phyloP scores from a whole-genome alignment of 805 yeast genomes.

The Starmerella powellii region DNA sequence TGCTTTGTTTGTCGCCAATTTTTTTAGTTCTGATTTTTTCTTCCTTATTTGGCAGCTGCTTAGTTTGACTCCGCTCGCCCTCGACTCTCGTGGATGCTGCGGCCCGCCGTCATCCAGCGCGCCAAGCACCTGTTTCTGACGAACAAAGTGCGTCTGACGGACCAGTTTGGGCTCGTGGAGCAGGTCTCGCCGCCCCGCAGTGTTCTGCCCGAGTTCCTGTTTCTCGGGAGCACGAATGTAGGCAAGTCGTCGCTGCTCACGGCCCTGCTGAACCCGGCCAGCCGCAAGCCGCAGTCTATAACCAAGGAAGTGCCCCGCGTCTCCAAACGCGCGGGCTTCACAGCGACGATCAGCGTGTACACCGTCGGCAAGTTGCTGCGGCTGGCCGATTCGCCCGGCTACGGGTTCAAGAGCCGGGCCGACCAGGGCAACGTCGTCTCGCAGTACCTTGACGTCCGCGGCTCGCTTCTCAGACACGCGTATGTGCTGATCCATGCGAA shows the following conservation, averaged over 20 bases:
- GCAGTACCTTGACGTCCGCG: conserved; percentile 42
- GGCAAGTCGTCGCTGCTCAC: conserved; percentile 76
- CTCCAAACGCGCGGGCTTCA: conserved; percentile 40
- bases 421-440: conserved; percentile 60
- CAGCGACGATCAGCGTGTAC: conserved; percentile 56
- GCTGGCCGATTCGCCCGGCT: conserved; percentile 81
- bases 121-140: conserved; percentile 24
- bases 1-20: no score
- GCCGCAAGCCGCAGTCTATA: no score
- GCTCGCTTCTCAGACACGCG: conserved; percentile 45
- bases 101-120: no score
- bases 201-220: conserved; percentile 55
- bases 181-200: conserved; percentile 15
- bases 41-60: no score
- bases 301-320: conserved; percentile 34
- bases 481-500: conserved; percentile 52
- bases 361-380: conserved; percentile 52
- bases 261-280: conserved; percentile 30
- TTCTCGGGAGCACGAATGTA: conserved; percentile 73
- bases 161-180: conserved; percentile 26
- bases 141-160: conserved; percentile 23
- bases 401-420: conserved; percentile 56
- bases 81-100: no score
- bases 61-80: no score
- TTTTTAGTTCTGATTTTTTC: no score